Evolutionary conservation across 108 stramenopile genomes (phyloP).

Genomic region (Poteriospumella lacustris): DNA sequence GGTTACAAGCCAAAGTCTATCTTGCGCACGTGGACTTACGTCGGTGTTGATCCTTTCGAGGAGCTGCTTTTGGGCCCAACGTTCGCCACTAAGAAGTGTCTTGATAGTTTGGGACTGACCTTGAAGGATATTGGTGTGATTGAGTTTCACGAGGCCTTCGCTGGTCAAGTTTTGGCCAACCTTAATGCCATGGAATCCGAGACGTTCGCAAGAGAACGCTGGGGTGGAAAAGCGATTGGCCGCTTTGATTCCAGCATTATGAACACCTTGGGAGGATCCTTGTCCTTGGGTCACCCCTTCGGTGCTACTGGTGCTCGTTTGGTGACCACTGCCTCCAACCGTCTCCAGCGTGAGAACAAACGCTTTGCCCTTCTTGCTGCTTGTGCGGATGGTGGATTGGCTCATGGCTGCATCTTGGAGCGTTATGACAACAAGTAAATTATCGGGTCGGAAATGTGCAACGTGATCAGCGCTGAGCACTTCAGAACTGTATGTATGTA

Average conservation of each 20-base stretch:
- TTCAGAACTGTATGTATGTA: too few species aligned
- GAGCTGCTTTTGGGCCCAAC: slow-evolving; percentile 72
- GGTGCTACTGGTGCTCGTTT: slow-evolving; percentile 78
- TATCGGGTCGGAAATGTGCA: too few species aligned
- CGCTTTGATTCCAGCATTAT: slow-evolving; percentile 76
- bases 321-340: slow-evolving; percentile 88
- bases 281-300: slow-evolving; percentile 97
- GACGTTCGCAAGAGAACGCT: slow-evolving; percentile 75
- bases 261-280: slow-evolving; percentile 91
- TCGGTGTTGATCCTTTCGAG: slow-evolving; percentile 94
- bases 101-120: slow-evolving; percentile 68
- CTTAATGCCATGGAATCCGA: slow-evolving; percentile 86
- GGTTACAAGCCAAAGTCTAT: slow-evolving; percentile 83
- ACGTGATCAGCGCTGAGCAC: too few species aligned
- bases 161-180: slow-evolving; percentile 92
- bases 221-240: slow-evolving; percentile 61
- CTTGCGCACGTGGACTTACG: slow-evolving; percentile 84
- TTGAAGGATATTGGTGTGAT: slow-evolving; percentile 82
- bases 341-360: slow-evolving; percentile 81
- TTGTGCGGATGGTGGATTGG: slow-evolving; percentile 94
- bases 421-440: slow-evolving; percentile 40
- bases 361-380: slow-evolving; percentile 91
- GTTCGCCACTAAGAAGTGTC: slow-evolving; percentile 56
- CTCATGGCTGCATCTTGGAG: slow-evolving; percentile 81
- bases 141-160: slow-evolving; percentile 99